These are phyloP conservation scores for Edaphochlamys debaryana DNA, from an alignment of 139 green algal genomes.

Conservation along the genomic window DNA sequence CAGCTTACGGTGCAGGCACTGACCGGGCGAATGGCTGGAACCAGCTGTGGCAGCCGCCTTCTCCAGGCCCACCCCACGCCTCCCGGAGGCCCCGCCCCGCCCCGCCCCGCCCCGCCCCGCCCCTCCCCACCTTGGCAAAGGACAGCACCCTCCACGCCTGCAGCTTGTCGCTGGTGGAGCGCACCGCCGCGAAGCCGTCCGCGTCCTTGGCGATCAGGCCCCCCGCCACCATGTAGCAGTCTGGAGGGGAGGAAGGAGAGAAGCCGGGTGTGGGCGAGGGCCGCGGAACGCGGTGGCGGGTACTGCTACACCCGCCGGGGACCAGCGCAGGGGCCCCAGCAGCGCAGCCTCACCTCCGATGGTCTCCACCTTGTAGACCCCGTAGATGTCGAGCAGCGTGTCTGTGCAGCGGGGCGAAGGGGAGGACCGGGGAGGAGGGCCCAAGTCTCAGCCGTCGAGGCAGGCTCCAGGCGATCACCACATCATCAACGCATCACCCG, in stretches of 20 bases:
- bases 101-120: not conserved
- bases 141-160: conserved; percentile 27
- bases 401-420: no score
- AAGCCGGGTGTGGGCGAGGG: not conserved
- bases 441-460: no score
- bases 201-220: conserved; percentile 45
- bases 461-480: no score
- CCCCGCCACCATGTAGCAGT: conserved; percentile 67
- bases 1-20: no score
- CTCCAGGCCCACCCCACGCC: no score
- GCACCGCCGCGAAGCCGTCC: conserved; percentile 35
- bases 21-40: no score
- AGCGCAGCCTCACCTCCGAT: conserved; percentile 39
- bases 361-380: conserved; percentile 64
- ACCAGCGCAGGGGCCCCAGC: no score
- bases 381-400: conserved; percentile 50
- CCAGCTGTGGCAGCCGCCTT: no score
- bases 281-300: not conserved
- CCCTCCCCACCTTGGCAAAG: conserved; percentile 41
- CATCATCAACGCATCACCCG: no score
- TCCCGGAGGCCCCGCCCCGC: no score
- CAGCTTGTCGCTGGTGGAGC: conserved; percentile 38
- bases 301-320: no score
- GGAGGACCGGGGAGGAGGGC: no score
- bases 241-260: not conserved